phyloP scores from a whole-genome alignment of 768 basidiomycete species.

The Tylopilus subfusipes region DNA sequence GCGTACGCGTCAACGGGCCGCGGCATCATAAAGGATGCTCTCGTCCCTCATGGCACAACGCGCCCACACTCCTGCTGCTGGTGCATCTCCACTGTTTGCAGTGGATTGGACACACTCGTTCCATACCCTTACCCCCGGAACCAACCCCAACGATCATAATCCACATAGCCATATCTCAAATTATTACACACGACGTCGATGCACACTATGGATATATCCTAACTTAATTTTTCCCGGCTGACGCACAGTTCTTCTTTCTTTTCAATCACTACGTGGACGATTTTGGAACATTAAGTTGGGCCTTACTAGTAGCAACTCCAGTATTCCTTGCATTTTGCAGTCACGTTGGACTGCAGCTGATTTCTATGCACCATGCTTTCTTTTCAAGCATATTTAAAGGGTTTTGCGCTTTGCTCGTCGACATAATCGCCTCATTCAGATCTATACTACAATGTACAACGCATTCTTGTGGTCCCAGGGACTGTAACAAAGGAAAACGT shows the following conservation, averaged over 20 bases:
- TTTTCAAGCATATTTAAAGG: slow-evolving; percentile 10
- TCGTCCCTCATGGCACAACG: background rate
- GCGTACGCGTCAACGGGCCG: slow-evolving; percentile 17
- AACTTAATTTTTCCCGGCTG: slow-evolving; percentile 15
- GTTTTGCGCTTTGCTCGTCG: slow-evolving; percentile 7
- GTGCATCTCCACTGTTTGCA: slow-evolving; percentile 12
- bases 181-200: slow-evolving; percentile 10
- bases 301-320: slow-evolving; percentile 7
- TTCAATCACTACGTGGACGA: slow-evolving; percentile 17
- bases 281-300: slow-evolving; percentile 12
- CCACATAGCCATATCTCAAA: slow-evolving; percentile 17
- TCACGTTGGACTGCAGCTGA: slow-evolving; percentile 18
- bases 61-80: background rate
- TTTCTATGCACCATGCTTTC: slow-evolving; percentile 10
- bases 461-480: slow-evolving; percentile 14
- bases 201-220: slow-evolving; percentile 23
- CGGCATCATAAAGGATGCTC: slow-evolving; percentile 18
- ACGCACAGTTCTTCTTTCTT: background rate
- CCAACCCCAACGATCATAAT: slow-evolving; percentile 10
- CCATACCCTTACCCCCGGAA: slow-evolving; percentile 27
- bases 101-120: slow-evolving; percentile 20
- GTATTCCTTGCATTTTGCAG: slow-evolving; percentile 12
- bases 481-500: background rate
- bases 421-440: slow-evolving; percentile 10
- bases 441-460: slow-evolving; percentile 30